phyloP scores from a whole-genome alignment of 176 grass and related monocot genomes.

The Oryza australiensis region DNA sequence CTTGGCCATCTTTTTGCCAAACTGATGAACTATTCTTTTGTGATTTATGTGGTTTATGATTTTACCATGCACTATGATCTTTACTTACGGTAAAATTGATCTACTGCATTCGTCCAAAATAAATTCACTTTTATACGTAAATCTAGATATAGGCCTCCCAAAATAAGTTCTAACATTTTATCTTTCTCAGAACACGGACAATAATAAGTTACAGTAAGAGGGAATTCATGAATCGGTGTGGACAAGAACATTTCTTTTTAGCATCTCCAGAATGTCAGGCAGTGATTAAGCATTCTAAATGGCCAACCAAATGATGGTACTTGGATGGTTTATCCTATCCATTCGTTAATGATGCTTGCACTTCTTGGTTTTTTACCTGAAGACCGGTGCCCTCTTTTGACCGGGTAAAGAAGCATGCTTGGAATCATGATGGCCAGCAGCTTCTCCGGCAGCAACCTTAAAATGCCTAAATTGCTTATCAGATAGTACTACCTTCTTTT shows the following conservation, averaged over 20 bases:
- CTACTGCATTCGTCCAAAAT: too few relatives aligned
- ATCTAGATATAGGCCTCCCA: too few relatives aligned
- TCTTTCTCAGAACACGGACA: too few relatives aligned
- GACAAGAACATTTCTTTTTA: slow-evolving; percentile 3
- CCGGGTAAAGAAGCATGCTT: slow-evolving; percentile 25
- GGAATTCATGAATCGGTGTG: not conserved
- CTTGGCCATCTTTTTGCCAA: not conserved
- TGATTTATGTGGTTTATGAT: not conserved
- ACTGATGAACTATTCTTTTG: not conserved
- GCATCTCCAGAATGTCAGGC: not conserved
- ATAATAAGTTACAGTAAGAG: not conserved
- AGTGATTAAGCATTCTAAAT: slow-evolving; percentile 21
- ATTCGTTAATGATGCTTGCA: not conserved
- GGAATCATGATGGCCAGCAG: slow-evolving; percentile 13
- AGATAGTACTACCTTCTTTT: not conserved
- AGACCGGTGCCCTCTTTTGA: slow-evolving; percentile 46
- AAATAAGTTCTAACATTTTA: too few relatives aligned
- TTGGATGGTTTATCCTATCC: not conserved
- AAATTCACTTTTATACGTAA: too few relatives aligned
- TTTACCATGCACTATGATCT: not conserved
- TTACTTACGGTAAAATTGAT: not conserved
- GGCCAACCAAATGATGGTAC: slow-evolving; percentile 44
- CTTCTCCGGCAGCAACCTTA: slow-evolving; percentile 2
- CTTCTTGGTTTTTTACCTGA: slow-evolving; percentile 23
- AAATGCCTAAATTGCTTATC: not conserved